Evolutionary conservation across 139 green algal genomes (phyloP).

Genomic region (Picochlorum sp.): DNA sequence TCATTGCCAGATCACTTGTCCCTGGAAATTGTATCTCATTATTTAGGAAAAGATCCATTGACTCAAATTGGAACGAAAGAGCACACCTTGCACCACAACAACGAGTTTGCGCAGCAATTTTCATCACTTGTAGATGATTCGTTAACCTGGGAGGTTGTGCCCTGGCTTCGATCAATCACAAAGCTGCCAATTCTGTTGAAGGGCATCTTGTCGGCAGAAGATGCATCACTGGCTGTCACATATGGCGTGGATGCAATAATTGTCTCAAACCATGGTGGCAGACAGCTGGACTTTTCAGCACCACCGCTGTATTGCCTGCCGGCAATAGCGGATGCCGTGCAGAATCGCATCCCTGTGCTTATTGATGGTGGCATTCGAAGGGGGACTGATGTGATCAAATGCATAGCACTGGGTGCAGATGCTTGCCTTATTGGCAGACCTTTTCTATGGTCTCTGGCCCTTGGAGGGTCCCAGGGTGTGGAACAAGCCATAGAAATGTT

Average conservation of each 20-base stretch:
- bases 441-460: slow-evolving; percentile 77
- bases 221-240: slow-evolving; percentile 58
- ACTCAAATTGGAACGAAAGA: background rate
- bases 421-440: slow-evolving; percentile 83
- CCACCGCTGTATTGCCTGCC: slow-evolving; percentile 64
- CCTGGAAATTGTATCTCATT: slow-evolving; percentile 49
- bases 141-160: slow-evolving; percentile 64
- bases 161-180: slow-evolving; percentile 63
- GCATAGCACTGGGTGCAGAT: slow-evolving; percentile 73
- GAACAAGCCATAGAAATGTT: slow-evolving; percentile 38
- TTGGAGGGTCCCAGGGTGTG: slow-evolving; percentile 61
- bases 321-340: slow-evolving; percentile 49
- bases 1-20: slow-evolving; percentile 34
- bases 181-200: slow-evolving; percentile 75
- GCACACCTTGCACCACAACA: background rate
- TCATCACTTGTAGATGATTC: slow-evolving; percentile 27
- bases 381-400: slow-evolving; percentile 89
- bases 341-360: slow-evolving; percentile 59
- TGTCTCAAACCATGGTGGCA: slow-evolving; percentile 66
- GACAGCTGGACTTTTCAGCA: slow-evolving; percentile 81
- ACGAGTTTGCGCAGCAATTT: slow-evolving; percentile 21
- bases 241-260: slow-evolving; percentile 71
- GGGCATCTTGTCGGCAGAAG: slow-evolving; percentile 63
- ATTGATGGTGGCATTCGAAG: slow-evolving; percentile 79
- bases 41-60: slow-evolving; percentile 2